Conservation (phyloP, 1,139 yeast species). For the Kazachstania sp. region DNA sequence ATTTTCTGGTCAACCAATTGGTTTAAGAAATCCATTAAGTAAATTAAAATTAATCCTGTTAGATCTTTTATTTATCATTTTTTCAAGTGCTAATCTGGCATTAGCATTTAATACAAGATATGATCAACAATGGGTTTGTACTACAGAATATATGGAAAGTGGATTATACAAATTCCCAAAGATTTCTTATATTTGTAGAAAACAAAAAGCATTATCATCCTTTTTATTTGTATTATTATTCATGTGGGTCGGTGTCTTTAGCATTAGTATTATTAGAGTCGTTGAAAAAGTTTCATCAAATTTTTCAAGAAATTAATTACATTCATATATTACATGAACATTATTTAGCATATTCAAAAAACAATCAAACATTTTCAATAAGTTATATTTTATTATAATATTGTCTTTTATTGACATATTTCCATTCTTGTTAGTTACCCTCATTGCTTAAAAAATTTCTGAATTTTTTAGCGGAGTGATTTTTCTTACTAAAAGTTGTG, state of each 20-base stretch:
- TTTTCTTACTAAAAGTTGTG: not conserved
- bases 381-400: not conserved
- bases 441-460: not conserved
- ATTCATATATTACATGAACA: not conserved
- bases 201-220: conserved; percentile 72
- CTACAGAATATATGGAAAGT: conserved; percentile 23
- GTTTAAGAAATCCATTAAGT: conserved; percentile 35
- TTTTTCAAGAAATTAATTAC: conserved; percentile 12
- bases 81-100: conserved; percentile 83
- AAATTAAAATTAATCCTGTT: conserved; percentile 28
- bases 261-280: conserved; percentile 73
- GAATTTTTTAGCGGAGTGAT: not conserved
- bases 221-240: conserved; percentile 67
- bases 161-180: conserved; percentile 27
- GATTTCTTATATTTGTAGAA: conserved; percentile 50
- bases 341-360: not conserved
- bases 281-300: conserved; percentile 54
- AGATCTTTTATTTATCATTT: conserved; percentile 81
- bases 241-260: conserved; percentile 79
- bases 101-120: conserved; percentile 75
- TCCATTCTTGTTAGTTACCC: conserved; percentile 1
- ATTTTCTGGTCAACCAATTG: conserved; percentile 84
- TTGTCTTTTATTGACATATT: not conserved
- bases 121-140: conserved; percentile 80
- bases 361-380: not conserved